These are phyloP conservation scores for Athelia sp. DNA, from an alignment of 1,284 basidiomycete species.

Conservation along the genomic window DNA sequence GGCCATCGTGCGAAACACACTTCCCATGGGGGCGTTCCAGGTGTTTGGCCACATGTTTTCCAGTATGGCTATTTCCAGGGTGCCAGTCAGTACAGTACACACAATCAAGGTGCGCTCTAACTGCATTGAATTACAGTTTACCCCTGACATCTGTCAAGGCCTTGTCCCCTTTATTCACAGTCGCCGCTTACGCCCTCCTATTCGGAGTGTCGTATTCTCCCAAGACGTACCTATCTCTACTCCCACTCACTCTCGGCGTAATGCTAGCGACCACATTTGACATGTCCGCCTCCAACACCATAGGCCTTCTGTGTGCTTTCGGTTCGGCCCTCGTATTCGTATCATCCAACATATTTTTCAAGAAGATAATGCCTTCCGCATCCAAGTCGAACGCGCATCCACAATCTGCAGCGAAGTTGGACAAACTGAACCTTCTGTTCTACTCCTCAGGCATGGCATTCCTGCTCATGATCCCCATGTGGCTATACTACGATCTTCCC, in stretches of 20 bases:
- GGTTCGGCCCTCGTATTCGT: slow-evolving; percentile 96
- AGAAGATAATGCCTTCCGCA: slow-evolving; percentile 90
- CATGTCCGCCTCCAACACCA: slow-evolving; percentile 76
- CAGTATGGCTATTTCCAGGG: slow-evolving; percentile 92
- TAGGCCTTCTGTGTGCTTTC: slow-evolving; percentile 87
- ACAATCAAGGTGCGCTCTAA: slow-evolving; percentile 84
- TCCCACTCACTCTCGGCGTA: slow-evolving; percentile 92
- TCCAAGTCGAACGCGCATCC: slow-evolving; percentile 33
- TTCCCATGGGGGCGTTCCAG: slow-evolving; percentile 93
- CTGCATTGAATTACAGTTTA: slow-evolving; percentile 1
- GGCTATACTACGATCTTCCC: slow-evolving; percentile 83
- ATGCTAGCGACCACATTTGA: slow-evolving; percentile 98
- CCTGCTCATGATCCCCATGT: slow-evolving; percentile 90
- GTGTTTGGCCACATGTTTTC: slow-evolving; percentile 98
- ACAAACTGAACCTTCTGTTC: slow-evolving; percentile 95
- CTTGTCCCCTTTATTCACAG: slow-evolving; percentile 94
- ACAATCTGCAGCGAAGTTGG: slow-evolving; percentile 69
- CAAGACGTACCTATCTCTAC: slow-evolving; percentile 90
- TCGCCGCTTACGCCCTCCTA: slow-evolving; percentile 87
- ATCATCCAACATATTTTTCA: slow-evolving; percentile 98
- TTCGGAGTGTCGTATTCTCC: slow-evolving; percentile 92
- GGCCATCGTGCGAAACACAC: slow-evolving; percentile 72
- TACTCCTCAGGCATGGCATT: slow-evolving; percentile 96
- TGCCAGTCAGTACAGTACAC: slow-evolving; percentile 96
- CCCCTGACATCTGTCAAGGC: slow-evolving; percentile 50